phyloP scores from a whole-genome alignment of 2,329 filamentous ascomycete genomes.

The Arthrobotrys pseudoclavata region DNA sequence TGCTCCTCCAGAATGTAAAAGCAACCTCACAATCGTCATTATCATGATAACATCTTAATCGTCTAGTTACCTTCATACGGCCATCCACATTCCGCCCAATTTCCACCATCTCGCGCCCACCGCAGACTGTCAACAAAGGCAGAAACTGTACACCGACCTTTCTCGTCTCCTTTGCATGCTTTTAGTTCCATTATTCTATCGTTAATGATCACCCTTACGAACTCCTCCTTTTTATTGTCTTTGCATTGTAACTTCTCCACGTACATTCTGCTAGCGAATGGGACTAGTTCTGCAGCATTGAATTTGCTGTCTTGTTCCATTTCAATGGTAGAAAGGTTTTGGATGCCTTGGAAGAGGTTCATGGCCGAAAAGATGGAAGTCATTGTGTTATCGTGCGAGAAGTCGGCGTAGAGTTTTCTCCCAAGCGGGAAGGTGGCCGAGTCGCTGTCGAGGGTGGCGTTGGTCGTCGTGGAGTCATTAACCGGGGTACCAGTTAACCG shows the following conservation, averaged over 20 bases:
- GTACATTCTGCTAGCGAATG: conserved; percentile 84
- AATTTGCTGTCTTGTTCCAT: conserved; percentile 73
- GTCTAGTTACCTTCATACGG: background rate
- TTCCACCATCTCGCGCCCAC: conserved; percentile 79
- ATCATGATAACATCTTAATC: background rate
- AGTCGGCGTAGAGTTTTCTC: conserved; percentile 82
- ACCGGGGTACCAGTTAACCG: conserved; percentile 80
- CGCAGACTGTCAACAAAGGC: conserved; percentile 80
- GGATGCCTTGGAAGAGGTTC: conserved; percentile 79
- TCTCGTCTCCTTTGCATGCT: conserved; percentile 77
- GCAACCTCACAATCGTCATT: background rate
- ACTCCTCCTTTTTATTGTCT: conserved; percentile 72
- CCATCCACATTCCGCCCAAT: conserved; percentile 77
- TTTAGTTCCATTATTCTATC: conserved; percentile 81
- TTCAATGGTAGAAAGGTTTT: conserved; percentile 70
- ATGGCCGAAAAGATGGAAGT: conserved; percentile 80
- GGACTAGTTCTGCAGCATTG: conserved; percentile 82
- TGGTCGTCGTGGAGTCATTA: conserved; percentile 79
- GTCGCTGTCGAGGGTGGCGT: conserved; percentile 79
- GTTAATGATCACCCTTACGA: conserved; percentile 85
- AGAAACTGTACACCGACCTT: conserved; percentile 78
- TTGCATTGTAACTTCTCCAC: conserved; percentile 86
- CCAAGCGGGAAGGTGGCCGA: conserved; percentile 79
- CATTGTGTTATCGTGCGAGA: conserved; percentile 93
- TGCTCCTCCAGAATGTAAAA: background rate